Conservation (phyloP, 1,284 basidiomycete genomes). For the Chiua sp. region DNA sequence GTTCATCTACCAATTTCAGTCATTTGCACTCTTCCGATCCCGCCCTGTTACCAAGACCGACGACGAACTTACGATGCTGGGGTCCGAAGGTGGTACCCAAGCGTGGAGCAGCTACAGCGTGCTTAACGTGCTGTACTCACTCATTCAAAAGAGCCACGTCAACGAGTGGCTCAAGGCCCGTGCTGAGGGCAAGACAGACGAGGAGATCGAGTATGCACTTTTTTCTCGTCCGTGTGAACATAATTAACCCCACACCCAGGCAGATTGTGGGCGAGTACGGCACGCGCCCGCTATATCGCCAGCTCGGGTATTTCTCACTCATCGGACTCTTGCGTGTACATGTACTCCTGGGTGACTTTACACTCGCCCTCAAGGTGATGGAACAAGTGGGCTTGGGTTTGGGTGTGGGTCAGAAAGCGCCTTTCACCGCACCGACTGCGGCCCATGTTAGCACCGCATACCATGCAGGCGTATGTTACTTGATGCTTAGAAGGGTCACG, state of each 20-base stretch:
- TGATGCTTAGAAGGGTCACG: conserved; percentile 93
- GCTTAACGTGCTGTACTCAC: conserved; percentile 96
- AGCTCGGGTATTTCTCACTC: conserved; percentile 98
- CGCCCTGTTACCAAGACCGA: conserved; percentile 88
- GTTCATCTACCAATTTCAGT: conserved; percentile 99
- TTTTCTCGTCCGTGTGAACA: background rate
- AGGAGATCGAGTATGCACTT: conserved; percentile 78
- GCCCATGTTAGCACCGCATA: conserved; percentile 96
- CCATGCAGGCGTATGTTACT: conserved; percentile 96
- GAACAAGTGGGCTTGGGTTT: conserved; percentile 92
- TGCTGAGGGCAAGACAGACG: conserved; percentile 78
- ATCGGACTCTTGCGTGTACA: conserved; percentile 96
- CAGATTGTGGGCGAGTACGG: conserved; percentile 95
- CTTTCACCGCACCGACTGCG: conserved; percentile 91
- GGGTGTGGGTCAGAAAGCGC: conserved; percentile 86
- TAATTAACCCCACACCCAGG: conserved; percentile 43
- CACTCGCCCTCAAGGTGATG: conserved; percentile 94
- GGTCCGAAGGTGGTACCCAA: conserved; percentile 67
- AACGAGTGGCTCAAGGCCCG: conserved; percentile 92
- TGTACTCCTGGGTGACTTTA: conserved; percentile 96
- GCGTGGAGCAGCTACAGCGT: conserved; percentile 99
- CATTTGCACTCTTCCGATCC: conserved; percentile 92
- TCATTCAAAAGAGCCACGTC: conserved; percentile 96
- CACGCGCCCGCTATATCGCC: conserved; percentile 87
- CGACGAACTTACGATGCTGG: conserved; percentile 85